These are phyloP conservation scores for Kodamaea fungicola DNA, from an alignment of 1,139 yeast genomes.

Conservation along the genomic window DNA sequence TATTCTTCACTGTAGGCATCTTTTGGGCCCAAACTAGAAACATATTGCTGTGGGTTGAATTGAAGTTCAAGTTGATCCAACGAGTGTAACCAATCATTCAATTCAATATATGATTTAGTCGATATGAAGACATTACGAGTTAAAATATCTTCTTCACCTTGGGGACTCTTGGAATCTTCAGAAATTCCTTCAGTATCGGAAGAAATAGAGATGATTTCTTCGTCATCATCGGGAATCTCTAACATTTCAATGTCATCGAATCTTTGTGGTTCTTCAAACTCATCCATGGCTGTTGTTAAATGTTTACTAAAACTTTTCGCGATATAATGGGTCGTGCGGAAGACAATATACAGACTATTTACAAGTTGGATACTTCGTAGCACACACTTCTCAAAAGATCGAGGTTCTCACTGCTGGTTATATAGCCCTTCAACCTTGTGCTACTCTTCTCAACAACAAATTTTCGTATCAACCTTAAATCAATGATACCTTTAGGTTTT, in stretches of 20 bases:
- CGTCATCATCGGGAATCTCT: constrained; percentile 39
- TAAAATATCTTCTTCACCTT: not conserved
- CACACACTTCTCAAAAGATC: constrained; percentile 5
- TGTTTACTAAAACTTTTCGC: constrained; percentile 3
- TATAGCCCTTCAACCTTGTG: constrained; percentile 3
- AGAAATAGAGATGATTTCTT: constrained; percentile 15
- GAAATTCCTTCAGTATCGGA: constrained; percentile 34
- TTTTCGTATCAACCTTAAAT: constrained; percentile 15
- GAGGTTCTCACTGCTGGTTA: constrained; percentile 4
- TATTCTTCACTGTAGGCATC: constrained; percentile 20
- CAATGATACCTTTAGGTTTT: constrained; percentile 17
- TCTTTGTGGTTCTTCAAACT: constrained; percentile 5
- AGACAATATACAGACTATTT: not conserved
- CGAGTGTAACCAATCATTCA: constrained; percentile 38
- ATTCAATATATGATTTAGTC: constrained; percentile 19
- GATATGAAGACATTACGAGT: constrained; percentile 8
- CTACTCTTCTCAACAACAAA: constrained; percentile 8
- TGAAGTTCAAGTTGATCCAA: constrained; percentile 27
- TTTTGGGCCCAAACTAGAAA: constrained; percentile 18
- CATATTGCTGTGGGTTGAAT: constrained; percentile 27
- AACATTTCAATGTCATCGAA: constrained; percentile 47
- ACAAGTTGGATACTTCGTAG: constrained; percentile 5
- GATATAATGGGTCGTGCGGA: not conserved
- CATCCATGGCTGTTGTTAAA: constrained; percentile 1
- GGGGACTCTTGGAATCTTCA: constrained; percentile 14